Conservation (phyloP, 176 grass and related monocot species). For the Pontederia crassipes region DNA sequence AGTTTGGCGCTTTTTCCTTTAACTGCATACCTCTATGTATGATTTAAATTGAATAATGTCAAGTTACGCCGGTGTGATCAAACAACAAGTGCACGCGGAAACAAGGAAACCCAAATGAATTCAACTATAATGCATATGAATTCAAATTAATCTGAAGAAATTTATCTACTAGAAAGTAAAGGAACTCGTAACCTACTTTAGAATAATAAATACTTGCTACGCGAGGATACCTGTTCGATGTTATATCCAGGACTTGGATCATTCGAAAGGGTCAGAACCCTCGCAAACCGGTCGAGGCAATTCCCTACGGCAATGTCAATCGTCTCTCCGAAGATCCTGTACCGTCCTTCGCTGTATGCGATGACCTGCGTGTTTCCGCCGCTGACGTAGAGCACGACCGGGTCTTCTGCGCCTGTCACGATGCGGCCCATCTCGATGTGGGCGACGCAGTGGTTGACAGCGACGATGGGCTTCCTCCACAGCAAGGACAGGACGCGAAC, state of each 20-base stretch:
- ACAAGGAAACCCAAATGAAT: too few relatives aligned
- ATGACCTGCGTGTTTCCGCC: slow-evolving; percentile 27
- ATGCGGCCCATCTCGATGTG: slow-evolving; percentile 66
- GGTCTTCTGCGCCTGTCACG: slow-evolving; percentile 28
- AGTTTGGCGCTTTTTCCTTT: too few relatives aligned
- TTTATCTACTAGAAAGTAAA: too few relatives aligned
- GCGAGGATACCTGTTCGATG: slow-evolving; percentile 25
- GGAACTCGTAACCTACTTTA: too few relatives aligned
- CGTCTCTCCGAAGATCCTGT: slow-evolving; percentile 24
- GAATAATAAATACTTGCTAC: too few relatives aligned
- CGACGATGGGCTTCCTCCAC: slow-evolving; percentile 74
- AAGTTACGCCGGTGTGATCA: too few relatives aligned
- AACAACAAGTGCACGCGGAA: too few relatives aligned
- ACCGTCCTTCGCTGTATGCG: slow-evolving; percentile 23
- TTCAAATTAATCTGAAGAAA: too few relatives aligned
- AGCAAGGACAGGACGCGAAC: slow-evolving; percentile 58
- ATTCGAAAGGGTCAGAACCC: slow-evolving; percentile 37
- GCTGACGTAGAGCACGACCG: slow-evolving; percentile 48
- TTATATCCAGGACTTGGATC: slow-evolving; percentile 49
- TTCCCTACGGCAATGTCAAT: slow-evolving; percentile 31
- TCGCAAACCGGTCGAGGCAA: slow-evolving; percentile 62
- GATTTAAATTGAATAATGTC: too few relatives aligned
- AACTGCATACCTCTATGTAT: too few relatives aligned
- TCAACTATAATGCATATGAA: too few relatives aligned
- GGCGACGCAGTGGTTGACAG: slow-evolving; percentile 59